A percentile compares a stretch with the other conserved stretches of the same genome.
phyloP scores from a whole-genome alignment of 2,329 filamentous ascomycete genomes.

The Alternaria metachromatica region DNA sequence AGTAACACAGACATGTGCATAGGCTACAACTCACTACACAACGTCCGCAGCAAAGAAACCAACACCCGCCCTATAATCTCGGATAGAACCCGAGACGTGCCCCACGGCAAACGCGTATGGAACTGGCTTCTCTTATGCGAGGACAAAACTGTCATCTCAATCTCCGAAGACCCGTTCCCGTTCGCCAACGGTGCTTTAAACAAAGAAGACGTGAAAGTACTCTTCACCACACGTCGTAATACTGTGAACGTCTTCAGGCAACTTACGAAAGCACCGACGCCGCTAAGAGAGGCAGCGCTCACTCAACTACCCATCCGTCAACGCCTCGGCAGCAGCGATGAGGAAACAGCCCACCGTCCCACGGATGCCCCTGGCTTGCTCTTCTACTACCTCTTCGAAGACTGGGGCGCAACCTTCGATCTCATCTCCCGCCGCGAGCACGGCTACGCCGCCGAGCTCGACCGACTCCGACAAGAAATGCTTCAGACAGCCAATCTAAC shows the following conservation, averaged over 20 bases:
- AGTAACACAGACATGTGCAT: slow-evolving; percentile 66
- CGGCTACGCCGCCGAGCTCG: slow-evolving; percentile 57
- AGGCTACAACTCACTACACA: slow-evolving; percentile 71
- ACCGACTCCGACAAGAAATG: slow-evolving; percentile 61
- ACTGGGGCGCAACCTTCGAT: slow-evolving; percentile 66
- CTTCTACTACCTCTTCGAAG: slow-evolving; percentile 72
- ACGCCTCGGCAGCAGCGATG: slow-evolving; percentile 53
- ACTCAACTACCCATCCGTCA: slow-evolving; percentile 55
- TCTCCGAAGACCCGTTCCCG: slow-evolving; percentile 66
- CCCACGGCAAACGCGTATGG: slow-evolving; percentile 66
- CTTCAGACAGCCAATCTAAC: slow-evolving; percentile 57
- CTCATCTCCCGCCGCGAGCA: slow-evolving; percentile 59
- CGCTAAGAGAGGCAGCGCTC: slow-evolving; percentile 49
- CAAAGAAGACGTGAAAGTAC: slow-evolving; percentile 54
- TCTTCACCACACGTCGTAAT: slow-evolving; percentile 63
- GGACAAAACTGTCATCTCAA: slow-evolving; percentile 74
- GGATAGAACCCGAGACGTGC: slow-evolving; percentile 47
- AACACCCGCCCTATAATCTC: slow-evolving; percentile 36
- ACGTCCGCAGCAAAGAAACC: slow-evolving; percentile 39
- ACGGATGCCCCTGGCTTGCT: slow-evolving; percentile 66
- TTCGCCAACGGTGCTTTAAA: slow-evolving; percentile 46
- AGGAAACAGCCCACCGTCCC: slow-evolving; percentile 54
- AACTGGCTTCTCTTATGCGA: slow-evolving; percentile 74
- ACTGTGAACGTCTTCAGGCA: slow-evolving; percentile 67
- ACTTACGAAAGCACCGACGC: slow-evolving; percentile 61